Evolutionary conservation across 192 early-diverging fungal species (phyloP), one percentile per base, ranked within the genome.

Genomic region (Umbelopsis isabellina): DNA sequence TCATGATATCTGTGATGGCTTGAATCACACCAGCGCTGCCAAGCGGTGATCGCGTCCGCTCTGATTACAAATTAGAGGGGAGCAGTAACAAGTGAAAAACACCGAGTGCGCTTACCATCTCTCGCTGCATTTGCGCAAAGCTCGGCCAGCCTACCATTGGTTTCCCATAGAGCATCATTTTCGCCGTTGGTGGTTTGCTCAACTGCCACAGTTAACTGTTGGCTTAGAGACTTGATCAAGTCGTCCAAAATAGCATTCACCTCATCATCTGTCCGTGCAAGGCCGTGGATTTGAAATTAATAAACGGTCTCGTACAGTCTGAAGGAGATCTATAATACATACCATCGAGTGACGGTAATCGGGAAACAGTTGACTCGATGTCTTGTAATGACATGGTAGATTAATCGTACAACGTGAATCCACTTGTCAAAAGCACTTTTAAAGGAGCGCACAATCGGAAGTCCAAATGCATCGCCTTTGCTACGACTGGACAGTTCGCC

Each of bases 11-110:
- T n/a, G 80, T 67, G 11, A 83, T 68, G 21, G 73, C 47, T 20
- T 79, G 70, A 7, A 88, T 76, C 41, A 76, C 72, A 13, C 64
- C 72, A 6, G 80, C 73, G 13, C 76, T 66, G n/a, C 81, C 84
- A 15, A 88, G 67, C 13, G 86, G 83, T 50, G 61, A 76, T 21
- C 86, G 69, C 20, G 75, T 50, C 16, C 72, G 30, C 15, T 75
- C 86, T 87, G 67, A 11, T 20, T 51, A 47, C 3, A 67, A 46
- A 20, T 61, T 27, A 61, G 55, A 35, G 9, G 9, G 25, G 4
- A 33, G 13, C 16, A 4, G 27, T 4, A 35, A 61, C 27, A 22
- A 61, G 15, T 13, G 18, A 13, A 52, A 1, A 12, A 15, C 2
- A 61, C 16, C 8, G 33, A 13, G 3, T n/a, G 13, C 4, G 18